Conservation (phyloP, 2,329 filamentous ascomycete species). For the Sclerotinia borealis region DNA sequence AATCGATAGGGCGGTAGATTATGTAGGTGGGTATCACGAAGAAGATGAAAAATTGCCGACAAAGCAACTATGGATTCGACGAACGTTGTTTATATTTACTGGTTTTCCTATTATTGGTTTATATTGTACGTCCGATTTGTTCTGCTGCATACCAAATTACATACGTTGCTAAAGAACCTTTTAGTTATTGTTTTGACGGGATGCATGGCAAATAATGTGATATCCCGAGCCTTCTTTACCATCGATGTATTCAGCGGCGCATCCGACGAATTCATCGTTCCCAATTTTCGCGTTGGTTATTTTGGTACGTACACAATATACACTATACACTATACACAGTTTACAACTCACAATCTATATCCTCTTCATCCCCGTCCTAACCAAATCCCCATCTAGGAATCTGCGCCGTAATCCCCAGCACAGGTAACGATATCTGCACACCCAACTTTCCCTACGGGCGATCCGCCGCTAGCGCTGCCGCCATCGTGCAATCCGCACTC, state of each 20-base stretch:
- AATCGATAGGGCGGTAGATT: constrained; percentile 1
- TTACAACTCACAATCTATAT: too few species aligned
- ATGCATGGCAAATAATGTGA: not conserved
- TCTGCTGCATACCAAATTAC: not conserved
- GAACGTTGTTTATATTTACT: not conserved
- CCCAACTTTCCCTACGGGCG: not conserved
- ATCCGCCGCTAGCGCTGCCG: not conserved
- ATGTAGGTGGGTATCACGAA: not conserved
- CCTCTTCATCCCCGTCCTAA: not conserved
- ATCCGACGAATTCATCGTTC: not conserved
- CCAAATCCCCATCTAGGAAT: not conserved
- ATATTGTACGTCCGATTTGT: not conserved
- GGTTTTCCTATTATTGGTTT: not conserved
- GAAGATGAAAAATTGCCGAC: not conserved
- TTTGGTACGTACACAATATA: not conserved
- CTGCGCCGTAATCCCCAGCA: not conserved
- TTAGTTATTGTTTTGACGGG: not conserved
- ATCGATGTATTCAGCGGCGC: not conserved
- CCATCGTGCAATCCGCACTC: not conserved
- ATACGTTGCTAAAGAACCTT: not conserved
- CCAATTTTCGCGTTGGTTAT: constrained; percentile 3
- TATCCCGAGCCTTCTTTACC: not conserved
- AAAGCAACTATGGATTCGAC: not conserved
- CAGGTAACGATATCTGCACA: not conserved
- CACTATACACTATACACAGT: not conserved